phyloP scores from a whole-genome alignment of 1,139 yeast species.

The Debaryomyces sp. region DNA sequence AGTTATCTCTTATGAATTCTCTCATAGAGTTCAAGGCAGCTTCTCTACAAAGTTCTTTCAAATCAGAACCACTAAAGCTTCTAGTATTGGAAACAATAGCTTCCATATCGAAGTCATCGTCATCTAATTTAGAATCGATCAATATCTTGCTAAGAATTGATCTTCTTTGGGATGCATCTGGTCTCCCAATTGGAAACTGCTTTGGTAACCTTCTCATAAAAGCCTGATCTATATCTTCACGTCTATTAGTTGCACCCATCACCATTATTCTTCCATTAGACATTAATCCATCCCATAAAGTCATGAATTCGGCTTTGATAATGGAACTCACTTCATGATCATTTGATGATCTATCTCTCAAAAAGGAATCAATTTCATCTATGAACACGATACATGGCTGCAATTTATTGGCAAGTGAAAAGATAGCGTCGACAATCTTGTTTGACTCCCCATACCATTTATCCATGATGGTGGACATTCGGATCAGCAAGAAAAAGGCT shows the following conservation, averaged over 20 bases:
- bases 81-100: slow-evolving; percentile 63
- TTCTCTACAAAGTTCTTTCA: slow-evolving; percentile 87
- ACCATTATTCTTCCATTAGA: slow-evolving; percentile 80
- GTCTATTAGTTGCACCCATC: slow-evolving; percentile 94
- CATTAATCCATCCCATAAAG: slow-evolving; percentile 93
- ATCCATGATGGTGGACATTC: slow-evolving; percentile 96
- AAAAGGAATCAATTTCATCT: slow-evolving; percentile 94
- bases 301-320: slow-evolving; percentile 96
- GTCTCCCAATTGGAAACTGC: slow-evolving; percentile 78
- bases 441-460: slow-evolving; percentile 98
- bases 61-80: slow-evolving; percentile 88
- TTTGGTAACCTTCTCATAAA: slow-evolving; percentile 93
- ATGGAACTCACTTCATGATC: slow-evolving; percentile 98
- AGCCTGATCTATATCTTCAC: slow-evolving; percentile 89
- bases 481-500: slow-evolving; percentile 86
- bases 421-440: slow-evolving; percentile 91
- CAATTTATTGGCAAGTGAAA: slow-evolving; percentile 84
- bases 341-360: slow-evolving; percentile 78
- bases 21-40: slow-evolving; percentile 91
- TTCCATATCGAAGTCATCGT: slow-evolving; percentile 59
- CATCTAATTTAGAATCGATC: slow-evolving; percentile 62
- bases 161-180: slow-evolving; percentile 67
- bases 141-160: slow-evolving; percentile 70
- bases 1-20: slow-evolving; percentile 66
- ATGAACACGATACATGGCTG: slow-evolving; percentile 95